Evolutionary conservation across 2,329 filamentous ascomycete genomes (phyloP), one percentile per base, ranked within the genome.

Genomic region (Fusarium xyrophilum): DNA sequence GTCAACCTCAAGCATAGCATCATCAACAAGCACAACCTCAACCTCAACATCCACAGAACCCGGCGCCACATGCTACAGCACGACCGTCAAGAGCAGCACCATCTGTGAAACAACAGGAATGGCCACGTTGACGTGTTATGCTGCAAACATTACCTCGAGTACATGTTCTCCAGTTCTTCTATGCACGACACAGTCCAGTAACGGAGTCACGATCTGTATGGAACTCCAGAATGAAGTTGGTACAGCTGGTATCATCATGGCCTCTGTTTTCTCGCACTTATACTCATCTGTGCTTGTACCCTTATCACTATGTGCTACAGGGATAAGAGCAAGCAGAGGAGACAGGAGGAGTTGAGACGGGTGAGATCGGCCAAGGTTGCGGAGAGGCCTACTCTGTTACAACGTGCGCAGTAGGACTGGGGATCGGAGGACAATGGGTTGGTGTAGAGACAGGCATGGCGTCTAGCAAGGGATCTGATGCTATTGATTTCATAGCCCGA

Each of bases 181-280:
- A 12, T 54, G 51, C 13, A 14, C 51, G 4, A 54, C 38, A 6
- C 36, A 54, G 13, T 15, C 28, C 9, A 54, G 28, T 0, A 17
- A 23, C 14, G 51, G 38, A 19, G 21, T 30, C 3, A 54, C 51
- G 6, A 7, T 54, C 17, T 54, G 51, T 7, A 54, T 54, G 51
- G 51, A 54, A n/a, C n/a, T 43, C 0, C 51, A 54, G 21, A 54
- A 54, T 25, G 38, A 54, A 25, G 36, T 54, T 25, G 51, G 51
- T 17, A 44, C 38, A 11, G 51, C 51, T 12, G 51, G 51, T 4
- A 25, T 54, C 0, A 30, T 54, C 7, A 54, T 54, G 10, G 51
- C 51, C n/a, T 54, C 27, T 12, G 38, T 54, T 21, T 54, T 54
- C 39, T 54, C 51, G 12, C 12, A 13, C 27, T 43, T 3, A 54